phyloP scores from a whole-genome alignment of 192 early-diverging fungal genomes.

The Cladochytrium replicatum region DNA sequence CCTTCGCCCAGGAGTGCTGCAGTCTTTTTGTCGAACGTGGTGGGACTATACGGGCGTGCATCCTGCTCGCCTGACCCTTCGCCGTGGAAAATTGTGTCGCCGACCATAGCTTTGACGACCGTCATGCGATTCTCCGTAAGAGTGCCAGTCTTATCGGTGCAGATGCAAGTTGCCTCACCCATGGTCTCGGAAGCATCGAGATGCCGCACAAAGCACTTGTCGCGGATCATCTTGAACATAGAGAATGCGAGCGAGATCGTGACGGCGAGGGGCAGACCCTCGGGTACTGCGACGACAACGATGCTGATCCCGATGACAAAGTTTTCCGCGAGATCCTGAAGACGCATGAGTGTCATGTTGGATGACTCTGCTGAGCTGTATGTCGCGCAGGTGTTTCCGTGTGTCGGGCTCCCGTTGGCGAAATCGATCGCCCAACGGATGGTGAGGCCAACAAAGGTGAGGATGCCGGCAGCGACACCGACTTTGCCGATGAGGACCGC shows the following conservation, averaged over 20 bases:
- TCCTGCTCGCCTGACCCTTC: slow-evolving; percentile 43
- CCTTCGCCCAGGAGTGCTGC: slow-evolving; percentile 30
- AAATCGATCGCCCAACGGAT: slow-evolving; percentile 39
- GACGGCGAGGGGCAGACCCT: slow-evolving; percentile 55
- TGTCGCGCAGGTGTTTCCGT: background rate
- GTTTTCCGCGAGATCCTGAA: slow-evolving; percentile 31
- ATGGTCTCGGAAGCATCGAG: slow-evolving; percentile 53
- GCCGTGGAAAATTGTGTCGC: slow-evolving; percentile 34
- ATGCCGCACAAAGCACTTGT: slow-evolving; percentile 55
- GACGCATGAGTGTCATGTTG: slow-evolving; percentile 19
- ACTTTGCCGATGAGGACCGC: slow-evolving; percentile 50
- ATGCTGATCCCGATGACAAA: slow-evolving; percentile 49
- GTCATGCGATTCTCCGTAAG: slow-evolving; percentile 56
- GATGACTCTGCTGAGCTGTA: no score
- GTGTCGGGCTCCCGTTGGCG: background rate
- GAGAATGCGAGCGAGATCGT: slow-evolving; percentile 48
- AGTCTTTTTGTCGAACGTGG: slow-evolving; percentile 22
- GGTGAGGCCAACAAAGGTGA: slow-evolving; percentile 42
- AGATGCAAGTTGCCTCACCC: slow-evolving; percentile 53
- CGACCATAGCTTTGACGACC: slow-evolving; percentile 38
- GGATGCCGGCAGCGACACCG: slow-evolving; percentile 46
- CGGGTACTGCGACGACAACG: slow-evolving; percentile 56
- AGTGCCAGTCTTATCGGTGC: slow-evolving; percentile 56
- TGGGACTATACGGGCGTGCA: slow-evolving; percentile 21
- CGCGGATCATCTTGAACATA: slow-evolving; percentile 59